Evolutionary conservation across 768 basidiomycete genomes (phyloP), one percentile per base, ranked within the genome.

Genomic region (Serendipita sp.): DNA sequence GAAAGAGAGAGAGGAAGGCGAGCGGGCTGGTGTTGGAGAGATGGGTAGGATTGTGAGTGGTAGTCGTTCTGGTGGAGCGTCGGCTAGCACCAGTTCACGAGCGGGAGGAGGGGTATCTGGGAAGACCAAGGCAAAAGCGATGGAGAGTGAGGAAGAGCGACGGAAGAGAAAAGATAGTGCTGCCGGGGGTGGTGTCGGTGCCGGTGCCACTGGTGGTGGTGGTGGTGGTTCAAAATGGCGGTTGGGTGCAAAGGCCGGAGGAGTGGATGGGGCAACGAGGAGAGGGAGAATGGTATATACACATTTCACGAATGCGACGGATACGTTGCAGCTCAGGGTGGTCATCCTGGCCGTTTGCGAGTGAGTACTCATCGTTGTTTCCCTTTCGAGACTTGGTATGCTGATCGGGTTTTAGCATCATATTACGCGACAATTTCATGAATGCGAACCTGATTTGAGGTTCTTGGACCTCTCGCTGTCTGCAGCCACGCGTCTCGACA

Each of bases 321-420:
- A 74, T 65, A 73, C 72, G 15, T 69, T 69, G 47, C 68, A 73
- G 65, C 69, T 74, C 30, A 69, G 69, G 65, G 71, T 75, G 4
- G 75, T 77, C 54, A 75, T 76, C 74, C 72, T 71, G 44, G 75
- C 76, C 64, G 71, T 72, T 51, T 64, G 70, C 56, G 56, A 60
- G 56, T 60, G 56, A 70, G 71, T 71, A 70, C 1, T 41, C 38
- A 2, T 41, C 1, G 38, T 1, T 41, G 38, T 5, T 41, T 41
- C 23, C 23, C 23, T 23, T 23, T 23, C 23, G 23, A 23, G 23
- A 23, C 23, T 1, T 23, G 23, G 23, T 23, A 23, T 23, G 38
- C 38, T 41, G 38, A 41, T 41, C 7, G 13, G 2, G 1, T 5
- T 41, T 41, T 41, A 41, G 38, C 1, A 41, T 41, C 13, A 41